A percentile compares a stretch with the other conserved stretches of the same genome.
Conservation (phyloP, 78 protist species). For the Tieghemostelium lacteum region DNA sequence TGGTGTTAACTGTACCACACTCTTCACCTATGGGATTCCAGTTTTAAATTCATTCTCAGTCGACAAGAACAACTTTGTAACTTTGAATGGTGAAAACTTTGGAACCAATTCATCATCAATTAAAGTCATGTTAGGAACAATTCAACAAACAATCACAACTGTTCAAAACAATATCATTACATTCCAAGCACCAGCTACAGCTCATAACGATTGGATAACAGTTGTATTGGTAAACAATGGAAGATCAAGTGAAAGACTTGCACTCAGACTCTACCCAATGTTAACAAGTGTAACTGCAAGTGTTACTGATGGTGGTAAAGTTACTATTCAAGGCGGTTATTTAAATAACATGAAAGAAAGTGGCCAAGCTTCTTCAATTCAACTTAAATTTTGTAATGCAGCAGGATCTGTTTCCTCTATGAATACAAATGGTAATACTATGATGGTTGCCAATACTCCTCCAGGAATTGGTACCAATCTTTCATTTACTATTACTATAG, state of each 20-base stretch:
- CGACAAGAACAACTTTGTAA: not conserved
- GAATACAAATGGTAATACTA: too few species aligned
- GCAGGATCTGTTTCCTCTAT: too few species aligned
- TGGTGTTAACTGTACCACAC: not conserved
- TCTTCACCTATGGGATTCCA: slow-evolving; percentile 16
- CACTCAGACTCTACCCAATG: too few species aligned
- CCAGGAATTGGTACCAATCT: not conserved
- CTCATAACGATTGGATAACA: not conserved
- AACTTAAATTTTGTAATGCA: too few species aligned
- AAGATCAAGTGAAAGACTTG: too few species aligned
- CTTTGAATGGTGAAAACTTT: not conserved
- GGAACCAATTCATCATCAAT: not conserved
- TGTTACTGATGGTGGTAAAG: not conserved
- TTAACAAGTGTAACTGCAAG: too few species aligned
- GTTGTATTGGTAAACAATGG: too few species aligned
- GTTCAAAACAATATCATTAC: not conserved
- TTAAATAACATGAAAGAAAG: not conserved
- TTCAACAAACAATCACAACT: not conserved
- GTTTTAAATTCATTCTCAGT: not conserved
- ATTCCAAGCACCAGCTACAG: not conserved
- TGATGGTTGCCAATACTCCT: too few species aligned
- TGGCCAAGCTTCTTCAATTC: not conserved
- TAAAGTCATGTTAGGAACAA: not conserved
- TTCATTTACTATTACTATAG: not conserved
- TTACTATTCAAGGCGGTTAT: not conserved